Evolutionary conservation across 2,329 filamentous ascomycete genomes (phyloP).

Genomic region (Pseudopyricularia javanii): DNA sequence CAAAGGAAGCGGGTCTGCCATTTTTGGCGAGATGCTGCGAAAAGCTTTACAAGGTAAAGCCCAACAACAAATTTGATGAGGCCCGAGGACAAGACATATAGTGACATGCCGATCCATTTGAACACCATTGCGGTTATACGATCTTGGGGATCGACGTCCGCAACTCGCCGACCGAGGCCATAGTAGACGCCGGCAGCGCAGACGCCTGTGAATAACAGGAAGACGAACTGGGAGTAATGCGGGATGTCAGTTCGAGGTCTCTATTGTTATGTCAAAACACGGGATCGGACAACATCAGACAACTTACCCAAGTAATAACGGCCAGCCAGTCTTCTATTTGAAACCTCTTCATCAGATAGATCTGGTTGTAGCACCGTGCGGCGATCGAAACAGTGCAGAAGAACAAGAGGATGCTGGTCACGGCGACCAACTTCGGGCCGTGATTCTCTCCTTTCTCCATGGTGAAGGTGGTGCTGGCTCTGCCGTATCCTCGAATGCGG

Average conservation of each 20-base stretch:
- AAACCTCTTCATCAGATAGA: slow-evolving; percentile 18
- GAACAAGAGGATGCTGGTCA: slow-evolving; percentile 18
- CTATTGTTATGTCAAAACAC: no score
- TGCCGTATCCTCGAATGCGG: no score
- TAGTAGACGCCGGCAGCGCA: slow-evolving; percentile 13
- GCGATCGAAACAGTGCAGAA: slow-evolving; percentile 17
- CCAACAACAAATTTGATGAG: slow-evolving; percentile 25
- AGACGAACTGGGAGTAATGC: background rate
- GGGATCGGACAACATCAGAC: background rate
- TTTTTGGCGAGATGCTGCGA: slow-evolving; percentile 8
- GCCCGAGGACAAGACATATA: slow-evolving; percentile 22
- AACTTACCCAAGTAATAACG: slow-evolving; percentile 16
- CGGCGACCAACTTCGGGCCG: slow-evolving; percentile 13
- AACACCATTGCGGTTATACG: slow-evolving; percentile 18
- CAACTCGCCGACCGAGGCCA: slow-evolving; percentile 14
- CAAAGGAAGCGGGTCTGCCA: slow-evolving; percentile 20
- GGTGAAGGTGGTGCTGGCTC: background rate
- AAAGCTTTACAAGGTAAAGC: slow-evolving; percentile 24
- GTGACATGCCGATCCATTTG: slow-evolving; percentile 27
- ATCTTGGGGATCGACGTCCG: slow-evolving; percentile 9
- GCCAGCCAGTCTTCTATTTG: slow-evolving; percentile 20
- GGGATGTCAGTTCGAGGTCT: background rate
- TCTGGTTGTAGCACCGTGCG: slow-evolving; percentile 19
- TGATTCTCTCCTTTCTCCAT: no score
- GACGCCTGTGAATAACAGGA: slow-evolving; percentile 13